A percentile compares a stretch with the other conserved stretches of the same genome.
phyloP scores from a whole-genome alignment of 169 alveolate genomes.

The Eimeria maxima region DNA sequence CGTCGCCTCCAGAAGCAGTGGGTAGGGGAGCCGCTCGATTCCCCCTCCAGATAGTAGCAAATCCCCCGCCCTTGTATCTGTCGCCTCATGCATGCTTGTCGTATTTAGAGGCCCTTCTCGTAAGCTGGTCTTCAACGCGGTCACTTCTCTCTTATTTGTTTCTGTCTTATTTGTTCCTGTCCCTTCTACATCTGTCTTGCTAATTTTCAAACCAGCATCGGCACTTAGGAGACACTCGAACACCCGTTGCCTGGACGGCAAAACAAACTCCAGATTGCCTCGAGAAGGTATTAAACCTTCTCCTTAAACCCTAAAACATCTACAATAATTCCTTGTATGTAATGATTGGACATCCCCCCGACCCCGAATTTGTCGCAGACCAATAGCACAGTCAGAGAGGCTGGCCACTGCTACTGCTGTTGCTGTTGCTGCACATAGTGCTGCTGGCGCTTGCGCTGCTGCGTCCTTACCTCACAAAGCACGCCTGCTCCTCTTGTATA shows the following conservation, averaged over 20 bases:
- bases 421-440: not conserved
- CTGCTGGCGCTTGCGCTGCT: not conserved
- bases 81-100: no score
- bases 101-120: no score
- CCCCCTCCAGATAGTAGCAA: not conserved
- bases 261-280: not conserved
- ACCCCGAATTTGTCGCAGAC: no score
- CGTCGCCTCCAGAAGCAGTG: constrained; percentile 31
- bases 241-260: not conserved
- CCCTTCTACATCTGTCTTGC: no score
- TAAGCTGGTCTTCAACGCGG: no score
- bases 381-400: no score
- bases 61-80: not conserved
- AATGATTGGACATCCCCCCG: not conserved
- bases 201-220: not conserved
- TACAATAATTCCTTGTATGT: no score
- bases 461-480: not conserved
- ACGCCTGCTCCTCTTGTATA: not conserved
- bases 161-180: no score
- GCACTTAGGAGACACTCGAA: not conserved
- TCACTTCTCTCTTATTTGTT: not conserved
- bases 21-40: not conserved
- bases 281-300: not conserved
- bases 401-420: not conserved
- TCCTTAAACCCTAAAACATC: not conserved